phyloP scores from a whole-genome alignment of 2,329 filamentous ascomycete genomes.

The Beauveria sp. region DNA sequence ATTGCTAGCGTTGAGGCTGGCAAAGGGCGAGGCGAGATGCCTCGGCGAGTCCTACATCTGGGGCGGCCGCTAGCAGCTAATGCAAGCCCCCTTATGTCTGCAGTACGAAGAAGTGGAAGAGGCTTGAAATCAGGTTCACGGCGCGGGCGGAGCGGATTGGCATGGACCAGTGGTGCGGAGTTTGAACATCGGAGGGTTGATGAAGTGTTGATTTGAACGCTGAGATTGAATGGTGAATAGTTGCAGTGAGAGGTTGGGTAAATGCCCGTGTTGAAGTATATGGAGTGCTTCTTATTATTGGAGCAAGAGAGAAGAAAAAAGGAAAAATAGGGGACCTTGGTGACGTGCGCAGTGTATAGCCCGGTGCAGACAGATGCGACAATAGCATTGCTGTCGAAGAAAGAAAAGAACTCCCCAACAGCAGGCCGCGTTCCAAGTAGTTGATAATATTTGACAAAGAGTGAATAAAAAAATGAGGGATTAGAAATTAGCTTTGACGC shows the following conservation, averaged over 20 bases:
- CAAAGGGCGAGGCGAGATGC: background rate
- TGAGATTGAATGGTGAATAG: too few relatives aligned
- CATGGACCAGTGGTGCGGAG: background rate
- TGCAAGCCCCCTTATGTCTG: background rate
- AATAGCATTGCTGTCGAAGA: too few relatives aligned
- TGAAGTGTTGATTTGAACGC: too few relatives aligned
- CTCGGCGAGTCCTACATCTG: background rate
- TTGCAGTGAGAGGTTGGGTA: too few relatives aligned
- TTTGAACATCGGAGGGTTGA: background rate
- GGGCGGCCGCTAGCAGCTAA: background rate
- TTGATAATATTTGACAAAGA: background rate
- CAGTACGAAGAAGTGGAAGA: background rate
- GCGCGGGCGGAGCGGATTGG: background rate
- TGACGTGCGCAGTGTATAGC: too few relatives aligned
- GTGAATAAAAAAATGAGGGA: background rate
- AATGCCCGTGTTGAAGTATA: too few relatives aligned
- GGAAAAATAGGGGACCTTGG: too few relatives aligned
- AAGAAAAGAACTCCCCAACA: too few relatives aligned
- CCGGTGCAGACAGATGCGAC: too few relatives aligned
- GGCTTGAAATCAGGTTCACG: background rate
- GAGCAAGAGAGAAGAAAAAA: background rate
- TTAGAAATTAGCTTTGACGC: background rate
- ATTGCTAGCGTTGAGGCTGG: background rate
- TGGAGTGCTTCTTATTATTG: background rate
- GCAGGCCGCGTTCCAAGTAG: too few relatives aligned